Base-by-base conservation (phyloP, 306 rosid species). In the Datisca glomerata region DNA sequence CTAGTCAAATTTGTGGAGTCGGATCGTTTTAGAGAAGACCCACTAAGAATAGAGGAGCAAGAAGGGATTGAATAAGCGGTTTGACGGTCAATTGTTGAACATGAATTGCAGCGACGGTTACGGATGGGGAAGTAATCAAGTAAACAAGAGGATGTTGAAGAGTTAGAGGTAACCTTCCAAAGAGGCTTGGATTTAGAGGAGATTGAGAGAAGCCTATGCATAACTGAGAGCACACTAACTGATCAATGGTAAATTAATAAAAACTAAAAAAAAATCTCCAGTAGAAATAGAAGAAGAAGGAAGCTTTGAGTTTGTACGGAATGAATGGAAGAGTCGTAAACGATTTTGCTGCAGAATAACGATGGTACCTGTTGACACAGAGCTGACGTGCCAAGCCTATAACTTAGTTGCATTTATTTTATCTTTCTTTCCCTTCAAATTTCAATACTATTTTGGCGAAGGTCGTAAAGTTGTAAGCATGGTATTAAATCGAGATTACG, bases 161-260 rank as follows among this genome's bases (percentile, higher is more conserved):
- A n/a, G n/a, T n/a, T 1, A 3, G 33, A 47, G 29, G 14, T 41
- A 21, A 46, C 21, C 19, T 31, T 57, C 22, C 31, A 43, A 16
- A 52, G 21, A 35, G 67, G 40, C 20, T 24, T 50, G 55, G 68
- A 53, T 55, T 73, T 75, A 49, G 61, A 45, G 16, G 61, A 55
- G 24, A 62, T 47, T 16, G 70, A 60, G 5, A 49, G 41, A 28
- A 55, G 49, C 13, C 45, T 69, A 39, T 45, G 47, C 92, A 79
- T 79, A 56, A 17, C 71, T 54, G 7, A 17, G 25, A n/a, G 18
- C 17, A 20, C 7, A 21, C 8, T 18, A 27, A 4, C 21, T n/a
- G 22, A 25, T 15, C 35, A 25, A 45, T 16, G 35, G 7, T n/a
- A n/a, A n/a, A n/a, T n/a, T n/a, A n/a, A n/a, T n/a, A n/a, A n/a